Evolutionary conservation across 2,329 filamentous ascomycete species (phyloP), one percentile per base, ranked within the genome.

Genomic region (Calonectria henricotiae): DNA sequence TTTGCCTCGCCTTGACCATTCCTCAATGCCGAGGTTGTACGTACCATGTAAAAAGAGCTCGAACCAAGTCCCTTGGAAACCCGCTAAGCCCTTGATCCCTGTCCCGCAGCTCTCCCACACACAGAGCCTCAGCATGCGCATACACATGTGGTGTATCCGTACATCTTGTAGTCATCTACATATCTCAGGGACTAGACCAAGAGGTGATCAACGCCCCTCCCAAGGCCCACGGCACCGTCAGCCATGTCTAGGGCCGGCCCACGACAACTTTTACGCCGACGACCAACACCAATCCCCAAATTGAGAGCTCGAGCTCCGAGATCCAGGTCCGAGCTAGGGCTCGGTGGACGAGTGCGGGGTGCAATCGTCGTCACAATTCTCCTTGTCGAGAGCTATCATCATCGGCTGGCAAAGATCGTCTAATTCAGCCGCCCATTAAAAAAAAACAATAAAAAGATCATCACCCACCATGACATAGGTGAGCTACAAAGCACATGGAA

Each of bases 11-110:
- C 68, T 70, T 76, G 66, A 71, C 65, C 65, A 65, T 76, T 76
- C 73, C 73, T 69, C 69, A 75, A 76, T 75, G 76, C 76, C 76
- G 76, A 78, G 76, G 76, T 77, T 78, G 73, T 73, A 35, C 69
- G 55, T 68, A 67, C 39, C 37, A 61, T 44, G 35, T 44, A 20
- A 17, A 17, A 30, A 30, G 39, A 49, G 30, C 47, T 64, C 32
- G 32, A 46, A 58, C 47, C 66, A 62, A 51, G 44, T 54, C 46
- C 62, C 67, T 69, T 37, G 55, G 46, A 39, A 44, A 55, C 15
- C 37, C 54, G 30, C 67, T 61, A 47, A 17, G 58, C 58, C 75
- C 74, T 68, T 55, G 68, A 76, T 73, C 75, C 74, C 70, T 73
- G 71, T 55, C 44, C 66, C 65, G 62, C 68, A 65, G 46, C 75